phyloP scores from a whole-genome alignment of 1,139 yeast genomes.

The Hyphopichia pseudoburtonii region DNA sequence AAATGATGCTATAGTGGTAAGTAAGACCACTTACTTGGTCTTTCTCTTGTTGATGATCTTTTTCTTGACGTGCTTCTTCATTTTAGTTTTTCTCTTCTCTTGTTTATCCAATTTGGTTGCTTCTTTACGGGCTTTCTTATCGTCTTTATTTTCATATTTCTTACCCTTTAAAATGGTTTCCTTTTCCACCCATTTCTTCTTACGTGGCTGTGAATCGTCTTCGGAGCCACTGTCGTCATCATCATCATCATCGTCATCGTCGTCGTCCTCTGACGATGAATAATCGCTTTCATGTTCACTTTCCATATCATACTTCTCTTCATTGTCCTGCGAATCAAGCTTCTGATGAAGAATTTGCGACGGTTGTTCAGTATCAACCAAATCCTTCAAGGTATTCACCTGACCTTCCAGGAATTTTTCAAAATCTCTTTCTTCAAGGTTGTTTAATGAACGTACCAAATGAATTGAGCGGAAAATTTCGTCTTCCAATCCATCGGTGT shows the following conservation, averaged over 20 bases:
- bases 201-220: slow-evolving; percentile 9
- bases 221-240: slow-evolving; percentile 16
- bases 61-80: slow-evolving; percentile 91
- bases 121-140: slow-evolving; percentile 79
- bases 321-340: slow-evolving; percentile 14
- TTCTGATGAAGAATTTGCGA: slow-evolving; percentile 10
- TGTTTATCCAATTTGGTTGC: slow-evolving; percentile 80
- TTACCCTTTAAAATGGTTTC: slow-evolving; percentile 58
- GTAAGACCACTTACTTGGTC: slow-evolving; percentile 22
- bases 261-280: slow-evolving; percentile 19
- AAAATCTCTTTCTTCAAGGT: slow-evolving; percentile 84
- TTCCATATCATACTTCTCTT: slow-evolving; percentile 6
- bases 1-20: too few relatives aligned
- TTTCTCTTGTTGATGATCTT: slow-evolving; percentile 61
- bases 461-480: slow-evolving; percentile 87
- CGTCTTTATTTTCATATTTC: slow-evolving; percentile 80
- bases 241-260: slow-evolving; percentile 34
- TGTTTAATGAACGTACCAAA: slow-evolving; percentile 72
- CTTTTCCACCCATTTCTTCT: slow-evolving; percentile 46
- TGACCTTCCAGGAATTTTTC: slow-evolving; percentile 79
- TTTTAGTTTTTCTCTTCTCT: slow-evolving; percentile 85
- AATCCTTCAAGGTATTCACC: slow-evolving; percentile 69
- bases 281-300: slow-evolving; percentile 1
- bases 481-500: slow-evolving; percentile 64
- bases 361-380: slow-evolving; percentile 40